Base-by-base conservation (phyloP, 495 filamentous ascomycete genomes). In the Aspergillus leporis region DNA sequence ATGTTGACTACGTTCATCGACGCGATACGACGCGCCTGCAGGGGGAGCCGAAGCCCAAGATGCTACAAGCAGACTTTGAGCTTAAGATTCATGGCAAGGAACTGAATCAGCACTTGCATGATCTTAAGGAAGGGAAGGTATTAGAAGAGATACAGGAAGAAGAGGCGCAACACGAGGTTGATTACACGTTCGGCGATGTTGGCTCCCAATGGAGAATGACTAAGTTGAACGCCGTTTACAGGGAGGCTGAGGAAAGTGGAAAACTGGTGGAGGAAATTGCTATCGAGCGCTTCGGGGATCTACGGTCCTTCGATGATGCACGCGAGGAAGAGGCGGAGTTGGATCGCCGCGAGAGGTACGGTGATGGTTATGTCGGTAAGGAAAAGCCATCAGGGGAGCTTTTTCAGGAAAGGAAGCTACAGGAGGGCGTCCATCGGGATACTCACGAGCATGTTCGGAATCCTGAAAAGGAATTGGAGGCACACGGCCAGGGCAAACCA, bases 181-280 rank as follows among this genome's bases (percentile, higher is more conserved):
- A 79, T 58, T 99, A 98, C 68, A 89, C 78, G 0, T 96, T 99
- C 74, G 94, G 94, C 18, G 95, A 99, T 70, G 70, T 83, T 14
- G 94, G 95, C 0, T 90, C 92, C 18, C 82, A 89, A 60, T 99
- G 95, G 93, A 86, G 94, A 47, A 97, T 98, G 93, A 93, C 87
- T 32, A 96, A 91, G 68, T 82, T 99, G 28, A 91, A 89, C 63
- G 89, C 87, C 7, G 87, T 96, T 18, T 96, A 96, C 74, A 83
- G 87, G 51, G 83, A 87, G 55, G 88, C 91, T 0, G 82, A 96
- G 63, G 87, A 93, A 66, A 86, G 77, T 10, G 87, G 87, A 3
- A 80, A 78, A 52, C 40, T 83, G 7, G 77, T 94, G 18, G 93
- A 98, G 25, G 90, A 92, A 28, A 76, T 97, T 54, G 94, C 94